Evolutionary conservation across 176 grass and related monocot species (phyloP), one percentile per base, ranked within the genome.

Genomic region (Musa beccarii): DNA sequence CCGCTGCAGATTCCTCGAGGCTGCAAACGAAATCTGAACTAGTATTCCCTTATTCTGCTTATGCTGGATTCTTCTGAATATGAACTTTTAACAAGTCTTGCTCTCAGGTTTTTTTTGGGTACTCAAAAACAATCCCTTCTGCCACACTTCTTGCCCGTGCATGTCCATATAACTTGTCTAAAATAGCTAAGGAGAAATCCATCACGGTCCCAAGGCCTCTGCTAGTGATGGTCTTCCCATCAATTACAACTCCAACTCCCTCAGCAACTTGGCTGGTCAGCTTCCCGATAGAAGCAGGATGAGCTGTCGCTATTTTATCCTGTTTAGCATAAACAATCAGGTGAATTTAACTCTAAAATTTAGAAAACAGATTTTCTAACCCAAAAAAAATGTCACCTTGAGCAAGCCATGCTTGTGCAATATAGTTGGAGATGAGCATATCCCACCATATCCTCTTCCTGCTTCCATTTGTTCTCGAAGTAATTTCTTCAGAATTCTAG

Each of bases 121-220:
- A 98, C n/a, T 93, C 69, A 59, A 87, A 98, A 79, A 98, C 95
- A 62, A 98, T 86, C 72, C 95, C 95, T 79, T 85, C 89, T 16
- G 88, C 90, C 56, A 98, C 84, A 66, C 83, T 56, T 93, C 89
- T 91, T 73, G 95, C 90, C 78, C 84, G 72, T 54, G 77, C 69
- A 85, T 86, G 66, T 23, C 95, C 90, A 87, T 84, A 93, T 66
- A 93, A 78, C 79, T 93, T 98, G 69, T 63, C 81, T 53, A 94
- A 78, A 28, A 93, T 89, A 75, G 80, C 80, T 59, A 98, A 85
- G 49, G 90, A 80, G 56, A 94, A 81, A 80, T 98, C 90, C 23
- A 93, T 80, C 17, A 75, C 73, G 29, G 84, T 91, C 10, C 84
- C 84, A 74, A 94, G 79, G 22, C 88, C 95, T 78, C 76, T 91